Base-by-base conservation (phyloP, 176 grass and related monocot species). In the Musa schizocarpa region DNA sequence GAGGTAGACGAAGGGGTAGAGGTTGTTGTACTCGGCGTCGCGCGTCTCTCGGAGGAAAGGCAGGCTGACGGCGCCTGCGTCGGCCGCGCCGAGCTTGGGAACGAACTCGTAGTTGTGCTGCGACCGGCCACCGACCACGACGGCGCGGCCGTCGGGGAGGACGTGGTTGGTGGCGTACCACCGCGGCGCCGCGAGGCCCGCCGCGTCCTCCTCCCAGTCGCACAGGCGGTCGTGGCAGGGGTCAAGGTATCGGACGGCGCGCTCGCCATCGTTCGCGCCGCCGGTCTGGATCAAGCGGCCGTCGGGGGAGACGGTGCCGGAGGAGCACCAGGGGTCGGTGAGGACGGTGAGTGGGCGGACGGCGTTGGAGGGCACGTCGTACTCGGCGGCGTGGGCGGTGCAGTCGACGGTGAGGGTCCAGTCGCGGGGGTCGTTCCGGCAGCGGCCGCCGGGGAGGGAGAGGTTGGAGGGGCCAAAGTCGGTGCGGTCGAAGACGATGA, bases 1-100 rank as follows among this genome's bases (percentile, higher is more conserved):
- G 72, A 85, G 71, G 67, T 80, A 72, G 58, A 85, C 72, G 71
- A 85, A 85, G 5, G 83, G 83, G 53, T 85, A 85, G 53, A 85
- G 77, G 49, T 85, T 85, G 63, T 85, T 80, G 63, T 80, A 78
- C 34, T 23, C 68, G 17, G 17, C 49, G 27, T 76, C 77, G 21
- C 61, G 74, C 8, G 83, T 80, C 62, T 80, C 71, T 13, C 55
- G 19, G 11, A 85, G 67, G 63, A 85, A 79, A 7, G 83, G 77
- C 13, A 80, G 63, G 1, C 14, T 10, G 57, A 80, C 69, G 23
- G 53, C 21, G 1, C 14, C 20, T 55, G 52, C 8, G 63, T 80
- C 70, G 7, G n/a, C 25, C 6, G 26, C 9, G 17, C 5, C 2
- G 13, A 9, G 2, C 71, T 85, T 85, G 8, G 83, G 83, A 9